phyloP scores from a whole-genome alignment of 176 grass and related monocot species.

The Rhynchospora pubera region DNA sequence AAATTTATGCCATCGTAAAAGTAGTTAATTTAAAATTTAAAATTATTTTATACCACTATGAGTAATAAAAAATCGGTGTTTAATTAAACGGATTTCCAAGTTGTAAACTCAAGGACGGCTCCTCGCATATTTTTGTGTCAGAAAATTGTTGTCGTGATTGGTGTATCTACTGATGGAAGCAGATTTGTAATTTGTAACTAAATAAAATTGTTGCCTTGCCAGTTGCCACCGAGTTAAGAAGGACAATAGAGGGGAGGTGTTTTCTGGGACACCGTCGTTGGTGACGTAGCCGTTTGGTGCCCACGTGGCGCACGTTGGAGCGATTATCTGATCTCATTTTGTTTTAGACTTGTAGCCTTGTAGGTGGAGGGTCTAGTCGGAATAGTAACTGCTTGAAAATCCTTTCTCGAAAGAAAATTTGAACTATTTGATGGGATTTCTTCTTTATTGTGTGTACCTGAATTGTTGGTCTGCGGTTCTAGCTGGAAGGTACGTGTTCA shows the following conservation, averaged over 20 bases:
- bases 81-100: not conserved
- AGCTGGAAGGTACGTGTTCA: not conserved
- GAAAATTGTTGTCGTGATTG: not conserved
- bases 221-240: not conserved
- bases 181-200: too few species aligned
- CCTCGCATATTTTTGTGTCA: not conserved
- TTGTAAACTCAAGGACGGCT: not conserved
- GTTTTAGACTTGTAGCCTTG: not conserved
- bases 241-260: not conserved
- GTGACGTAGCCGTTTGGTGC: not conserved
- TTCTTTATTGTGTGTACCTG: not conserved
- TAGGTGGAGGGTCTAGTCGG: not conserved
- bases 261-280: not conserved
- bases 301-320: not conserved
- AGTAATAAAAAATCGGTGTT: too few species aligned
- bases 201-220: not conserved
- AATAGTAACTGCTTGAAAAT: not conserved
- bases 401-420: not conserved
- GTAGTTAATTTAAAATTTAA: too few species aligned
- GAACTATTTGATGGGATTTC: not conserved
- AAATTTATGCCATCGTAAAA: too few species aligned
- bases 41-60: too few species aligned
- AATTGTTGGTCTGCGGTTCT: not conserved
- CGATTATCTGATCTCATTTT: not conserved
- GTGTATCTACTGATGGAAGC: not conserved